Evolutionary conservation across 2,329 filamentous ascomycete genomes (phyloP).

Genomic region (Phoma sp.): DNA sequence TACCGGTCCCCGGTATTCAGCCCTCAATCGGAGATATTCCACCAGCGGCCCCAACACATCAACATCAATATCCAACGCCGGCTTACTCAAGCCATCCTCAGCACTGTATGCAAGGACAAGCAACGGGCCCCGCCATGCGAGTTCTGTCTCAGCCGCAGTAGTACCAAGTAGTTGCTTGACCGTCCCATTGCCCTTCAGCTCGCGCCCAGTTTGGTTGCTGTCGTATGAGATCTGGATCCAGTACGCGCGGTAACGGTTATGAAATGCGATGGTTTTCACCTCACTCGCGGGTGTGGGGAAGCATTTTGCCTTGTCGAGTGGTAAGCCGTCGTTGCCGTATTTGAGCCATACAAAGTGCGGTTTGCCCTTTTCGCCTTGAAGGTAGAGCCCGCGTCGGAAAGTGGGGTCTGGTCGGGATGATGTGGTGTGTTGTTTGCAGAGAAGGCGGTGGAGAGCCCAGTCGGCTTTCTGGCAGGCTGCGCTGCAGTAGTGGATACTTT

Average conservation of each 20-base stretch:
- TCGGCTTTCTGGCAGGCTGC: constrained; percentile 5
- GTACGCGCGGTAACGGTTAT: constrained; percentile 13
- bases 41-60: constrained; percentile 8
- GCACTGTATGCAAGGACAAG: constrained; percentile 16
- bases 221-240: constrained; percentile 23
- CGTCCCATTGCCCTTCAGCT: neutral
- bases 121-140: constrained; percentile 11
- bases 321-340: constrained; percentile 2
- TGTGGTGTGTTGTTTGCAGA: constrained; percentile 10
- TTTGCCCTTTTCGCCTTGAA: neutral
- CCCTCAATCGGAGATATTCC: constrained; percentile 20
- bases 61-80: constrained; percentile 16
- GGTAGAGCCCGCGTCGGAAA: constrained; percentile 6
- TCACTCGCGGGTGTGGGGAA: constrained; percentile 7
- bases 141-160: too few relatives aligned
- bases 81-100: constrained; percentile 15
- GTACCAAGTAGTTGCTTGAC: neutral
- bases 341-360: constrained; percentile 8
- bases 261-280: constrained; percentile 18
- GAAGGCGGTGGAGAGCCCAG: constrained; percentile 16
- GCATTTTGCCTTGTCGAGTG: neutral
- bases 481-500: constrained; percentile 21
- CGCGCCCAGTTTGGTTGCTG: constrained; percentile 5
- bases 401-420: neutral
- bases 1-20: constrained; percentile 17